Conservation (phyloP, 2,329 filamentous ascomycete species). For the Xylaria digitata region DNA sequence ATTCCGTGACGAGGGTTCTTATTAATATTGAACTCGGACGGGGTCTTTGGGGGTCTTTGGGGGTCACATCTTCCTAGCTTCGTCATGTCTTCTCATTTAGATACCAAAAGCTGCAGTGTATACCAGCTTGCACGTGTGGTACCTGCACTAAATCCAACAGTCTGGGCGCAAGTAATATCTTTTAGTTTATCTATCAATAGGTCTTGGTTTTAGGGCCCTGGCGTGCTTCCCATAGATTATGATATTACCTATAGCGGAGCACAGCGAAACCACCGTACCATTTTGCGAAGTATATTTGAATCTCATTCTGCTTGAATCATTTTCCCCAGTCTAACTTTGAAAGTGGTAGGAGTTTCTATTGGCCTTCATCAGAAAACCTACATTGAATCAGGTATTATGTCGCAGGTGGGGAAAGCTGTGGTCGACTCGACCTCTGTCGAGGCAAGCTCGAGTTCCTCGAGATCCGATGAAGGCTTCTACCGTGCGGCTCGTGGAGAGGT, state of each 20-base stretch:
- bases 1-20: neutral
- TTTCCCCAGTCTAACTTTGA: too few relatives aligned
- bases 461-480: conserved; percentile 36
- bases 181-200: conserved; percentile 18
- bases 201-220: conserved; percentile 5
- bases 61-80: neutral
- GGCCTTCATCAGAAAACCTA: neutral
- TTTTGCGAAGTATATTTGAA: conserved; percentile 17
- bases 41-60: neutral
- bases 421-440: conserved; percentile 27
- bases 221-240: conserved; percentile 42
- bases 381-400: conserved; percentile 11
- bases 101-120: neutral
- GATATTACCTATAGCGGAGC: conserved; percentile 29
- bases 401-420: neutral
- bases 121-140: conserved; percentile 9
- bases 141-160: neutral
- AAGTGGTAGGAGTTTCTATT: neutral
- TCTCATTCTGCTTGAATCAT: neutral
- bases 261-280: neutral
- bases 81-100: conserved; percentile 1
- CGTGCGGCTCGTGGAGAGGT: conserved; percentile 39
- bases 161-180: neutral
- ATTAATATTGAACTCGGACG: neutral
- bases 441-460: conserved; percentile 36